These are phyloP conservation scores for Paramecium caudatum DNA, from an alignment of 73 alveolate genomes.

Conservation along the genomic window DNA sequence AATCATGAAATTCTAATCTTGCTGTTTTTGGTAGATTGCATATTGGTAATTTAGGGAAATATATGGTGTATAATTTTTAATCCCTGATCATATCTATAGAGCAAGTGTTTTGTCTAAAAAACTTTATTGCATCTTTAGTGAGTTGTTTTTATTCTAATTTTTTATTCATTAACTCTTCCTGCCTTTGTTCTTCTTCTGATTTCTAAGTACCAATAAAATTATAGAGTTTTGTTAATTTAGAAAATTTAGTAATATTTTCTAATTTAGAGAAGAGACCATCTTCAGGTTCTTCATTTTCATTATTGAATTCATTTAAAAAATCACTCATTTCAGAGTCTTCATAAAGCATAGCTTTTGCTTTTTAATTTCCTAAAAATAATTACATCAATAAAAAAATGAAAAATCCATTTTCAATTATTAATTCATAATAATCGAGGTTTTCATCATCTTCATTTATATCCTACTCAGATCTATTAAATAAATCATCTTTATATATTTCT, in stretches of 20 bases:
- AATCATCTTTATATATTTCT: conserved; percentile 50
- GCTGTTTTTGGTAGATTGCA: conserved; percentile 71
- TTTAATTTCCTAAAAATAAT: conserved; percentile 67
- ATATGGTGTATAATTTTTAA: conserved; percentile 35
- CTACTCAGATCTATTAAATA: conserved; percentile 50
- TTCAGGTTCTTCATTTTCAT: conserved; percentile 16
- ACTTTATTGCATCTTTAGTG: conserved; percentile 70
- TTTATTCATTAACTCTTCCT: conserved; percentile 48
- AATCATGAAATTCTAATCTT: conserved; percentile 82
- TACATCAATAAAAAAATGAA: conserved; percentile 57
- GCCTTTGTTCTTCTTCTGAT: conserved; percentile 55
- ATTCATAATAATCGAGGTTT: conserved; percentile 42
- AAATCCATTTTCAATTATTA: conserved; percentile 81
- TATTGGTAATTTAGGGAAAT: conserved; percentile 73
- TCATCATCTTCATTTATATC: conserved; percentile 24
- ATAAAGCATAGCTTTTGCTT: conserved; percentile 70
- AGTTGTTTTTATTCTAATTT: conserved; percentile 48
- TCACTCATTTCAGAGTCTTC: conserved; percentile 76
- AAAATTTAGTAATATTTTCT: conserved; percentile 63
- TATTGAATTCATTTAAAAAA: conserved; percentile 66
- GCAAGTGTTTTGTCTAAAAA: conserved; percentile 75
- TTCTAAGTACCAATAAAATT: too few species aligned
- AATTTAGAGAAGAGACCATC: conserved; percentile 47
- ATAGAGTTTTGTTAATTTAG: too few species aligned
- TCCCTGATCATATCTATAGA: conserved; percentile 73